Percentiles rank a stretch among this genome's conserved stretches.
phyloP scores from a whole-genome alignment of 768 basidiomycete genomes.

The Tricholoma matsutake region DNA sequence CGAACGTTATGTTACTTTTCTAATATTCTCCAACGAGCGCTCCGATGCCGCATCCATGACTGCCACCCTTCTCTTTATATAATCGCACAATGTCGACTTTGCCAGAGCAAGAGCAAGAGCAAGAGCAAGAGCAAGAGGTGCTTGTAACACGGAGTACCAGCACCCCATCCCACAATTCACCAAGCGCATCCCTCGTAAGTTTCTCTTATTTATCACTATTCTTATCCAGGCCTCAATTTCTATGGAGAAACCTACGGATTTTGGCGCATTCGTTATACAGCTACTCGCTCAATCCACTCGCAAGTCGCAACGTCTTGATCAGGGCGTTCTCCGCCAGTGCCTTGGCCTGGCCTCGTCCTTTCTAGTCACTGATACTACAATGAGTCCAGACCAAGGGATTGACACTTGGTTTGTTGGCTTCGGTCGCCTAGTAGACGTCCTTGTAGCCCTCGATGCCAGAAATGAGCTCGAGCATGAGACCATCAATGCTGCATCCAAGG shows the following conservation, averaged over 20 bases:
- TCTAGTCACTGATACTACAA: slow-evolving; percentile 71
- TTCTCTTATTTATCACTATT: background rate
- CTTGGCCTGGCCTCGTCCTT: slow-evolving; percentile 75
- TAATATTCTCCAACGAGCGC: background rate
- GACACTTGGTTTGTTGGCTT: slow-evolving; percentile 67
- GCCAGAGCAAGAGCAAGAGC: background rate
- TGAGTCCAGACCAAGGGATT: slow-evolving; percentile 53
- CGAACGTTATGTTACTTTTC: background rate
- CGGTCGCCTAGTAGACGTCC: slow-evolving; percentile 64
- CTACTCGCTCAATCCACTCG: slow-evolving; percentile 51
- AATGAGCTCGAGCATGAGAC: slow-evolving; percentile 77
- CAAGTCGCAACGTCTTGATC: slow-evolving; percentile 48
- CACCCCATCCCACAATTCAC: background rate
- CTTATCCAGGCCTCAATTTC: background rate
- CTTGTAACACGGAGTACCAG: background rate
- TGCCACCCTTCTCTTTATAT: background rate
- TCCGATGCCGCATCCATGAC: background rate
- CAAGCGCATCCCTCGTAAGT: background rate
- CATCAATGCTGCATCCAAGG: slow-evolving; percentile 62
- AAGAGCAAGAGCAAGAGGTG: background rate
- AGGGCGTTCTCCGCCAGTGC: slow-evolving; percentile 58
- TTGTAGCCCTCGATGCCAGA: slow-evolving; percentile 65
- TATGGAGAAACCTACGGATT: slow-evolving; percentile 48
- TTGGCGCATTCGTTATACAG: slow-evolving; percentile 54
- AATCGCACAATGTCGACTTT: background rate